Evolutionary conservation across 345 rosid genomes (phyloP).

Genomic region (Linum trigynum): DNA sequence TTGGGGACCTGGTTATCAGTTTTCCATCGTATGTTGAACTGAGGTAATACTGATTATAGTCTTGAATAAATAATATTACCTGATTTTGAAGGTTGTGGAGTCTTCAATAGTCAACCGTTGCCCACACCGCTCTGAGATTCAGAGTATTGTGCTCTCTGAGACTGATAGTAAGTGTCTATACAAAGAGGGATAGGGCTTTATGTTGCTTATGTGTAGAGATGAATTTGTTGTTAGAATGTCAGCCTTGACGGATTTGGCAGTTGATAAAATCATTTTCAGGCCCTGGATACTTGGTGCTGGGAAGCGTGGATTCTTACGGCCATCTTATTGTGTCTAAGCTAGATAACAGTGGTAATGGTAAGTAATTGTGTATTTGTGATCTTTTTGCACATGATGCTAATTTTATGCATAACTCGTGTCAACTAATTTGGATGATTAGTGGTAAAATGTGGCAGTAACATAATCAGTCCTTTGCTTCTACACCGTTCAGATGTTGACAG

Average conservation of each 20-base stretch:
- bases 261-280: constrained; percentile 25
- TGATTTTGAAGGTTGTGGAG: constrained; percentile 30
- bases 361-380: neutral
- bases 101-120: constrained; percentile 39
- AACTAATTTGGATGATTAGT: neutral
- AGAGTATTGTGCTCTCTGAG: constrained; percentile 42
- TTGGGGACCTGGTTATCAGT: neutral
- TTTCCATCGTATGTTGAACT: neutral
- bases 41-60: neutral
- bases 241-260: neutral
- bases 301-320: constrained; percentile 62
- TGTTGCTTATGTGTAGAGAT: neutral
- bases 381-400: constrained; percentile 1
- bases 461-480: constrained; percentile 10
- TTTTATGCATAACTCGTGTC: neutral
- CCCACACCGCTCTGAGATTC: constrained; percentile 62
- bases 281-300: constrained; percentile 37
- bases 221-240: neutral
- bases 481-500: constrained; percentile 37
- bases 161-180: constrained; percentile 31
- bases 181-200: neutral
- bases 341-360: constrained; percentile 42
- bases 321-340: constrained; percentile 57
- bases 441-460: constrained; percentile 11
- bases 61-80: neutral